A percentile compares a stretch with the other conserved stretches of the same genome.
phyloP scores from a whole-genome alignment of 1,284 basidiomycete genomes.

The Schizophyllum amplum region DNA sequence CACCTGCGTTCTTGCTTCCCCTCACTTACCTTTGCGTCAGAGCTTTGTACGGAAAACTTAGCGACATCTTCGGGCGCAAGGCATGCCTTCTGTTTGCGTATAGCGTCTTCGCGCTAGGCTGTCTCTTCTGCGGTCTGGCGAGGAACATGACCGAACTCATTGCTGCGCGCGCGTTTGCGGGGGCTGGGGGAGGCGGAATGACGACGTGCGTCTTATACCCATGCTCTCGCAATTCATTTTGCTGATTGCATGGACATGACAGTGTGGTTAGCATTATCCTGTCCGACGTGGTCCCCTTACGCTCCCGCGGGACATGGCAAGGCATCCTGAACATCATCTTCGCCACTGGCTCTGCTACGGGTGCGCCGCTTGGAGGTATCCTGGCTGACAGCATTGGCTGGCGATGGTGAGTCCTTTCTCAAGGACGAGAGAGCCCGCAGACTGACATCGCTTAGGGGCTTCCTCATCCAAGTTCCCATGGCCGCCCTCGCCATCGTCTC shows the following conservation, averaged over 20 bases:
- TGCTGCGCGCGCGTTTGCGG: slow-evolving; percentile 45
- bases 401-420: slow-evolving; percentile 39
- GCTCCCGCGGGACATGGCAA: no score
- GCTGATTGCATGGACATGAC: slow-evolving; percentile 2
- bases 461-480: slow-evolving; percentile 50
- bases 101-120: no score
- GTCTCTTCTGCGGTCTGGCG: no score
- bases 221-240: background rate
- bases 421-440: background rate
- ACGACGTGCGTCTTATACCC: slow-evolving; percentile 32
- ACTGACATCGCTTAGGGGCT: slow-evolving; percentile 35
- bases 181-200: slow-evolving; percentile 60
- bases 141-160: no score
- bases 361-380: slow-evolving; percentile 45
- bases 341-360: no score
- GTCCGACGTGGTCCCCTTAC: no score
- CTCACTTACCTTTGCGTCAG: no score
- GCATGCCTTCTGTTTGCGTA: no score
- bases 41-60: no score
- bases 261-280: slow-evolving; percentile 55
- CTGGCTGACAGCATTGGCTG: slow-evolving; percentile 56
- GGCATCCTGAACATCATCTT: no score
- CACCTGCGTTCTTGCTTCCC: no score
- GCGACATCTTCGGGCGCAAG: no score
- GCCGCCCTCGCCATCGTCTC: slow-evolving; percentile 42